A percentile compares a stretch with the other conserved stretches of the same genome.
Evolutionary conservation across 768 basidiomycete species (phyloP).

Genomic region (Tricholoma saponaceum): DNA sequence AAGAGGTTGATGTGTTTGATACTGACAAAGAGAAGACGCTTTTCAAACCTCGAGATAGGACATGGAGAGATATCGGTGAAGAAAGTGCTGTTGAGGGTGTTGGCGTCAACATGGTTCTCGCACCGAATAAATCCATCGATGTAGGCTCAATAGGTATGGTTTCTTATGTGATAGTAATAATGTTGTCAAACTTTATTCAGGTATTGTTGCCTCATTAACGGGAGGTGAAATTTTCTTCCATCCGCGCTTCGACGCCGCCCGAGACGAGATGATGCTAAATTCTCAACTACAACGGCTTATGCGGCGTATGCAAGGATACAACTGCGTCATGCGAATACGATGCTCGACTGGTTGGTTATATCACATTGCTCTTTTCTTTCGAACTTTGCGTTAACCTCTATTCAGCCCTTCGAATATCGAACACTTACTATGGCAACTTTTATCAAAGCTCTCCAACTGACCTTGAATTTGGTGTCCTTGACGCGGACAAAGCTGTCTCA

Average conservation of each 20-base stretch:
- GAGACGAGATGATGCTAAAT: conserved; percentile 62
- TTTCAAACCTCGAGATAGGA: conserved; percentile 72
- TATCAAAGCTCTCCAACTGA: conserved; percentile 64
- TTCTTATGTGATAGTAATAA: neutral
- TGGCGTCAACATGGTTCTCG: conserved; percentile 86
- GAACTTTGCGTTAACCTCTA: conserved; percentile 1
- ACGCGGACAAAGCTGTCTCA: conserved; percentile 78
- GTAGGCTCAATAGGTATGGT: conserved; percentile 76
- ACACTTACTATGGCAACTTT: conserved; percentile 69
- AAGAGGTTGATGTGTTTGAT: conserved; percentile 68
- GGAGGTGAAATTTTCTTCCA: conserved; percentile 93
- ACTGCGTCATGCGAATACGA: conserved; percentile 76
- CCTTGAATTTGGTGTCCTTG: conserved; percentile 72
- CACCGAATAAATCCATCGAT: conserved; percentile 77
- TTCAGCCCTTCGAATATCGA: conserved; percentile 58
- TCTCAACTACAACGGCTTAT: conserved; percentile 75
- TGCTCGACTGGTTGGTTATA: conserved; percentile 84
- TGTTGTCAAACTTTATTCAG: conserved; percentile 26
- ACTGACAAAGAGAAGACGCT: conserved; percentile 83
- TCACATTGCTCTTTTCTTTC: conserved; percentile 2
- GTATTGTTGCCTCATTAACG: conserved; percentile 62
- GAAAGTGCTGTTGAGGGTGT: conserved; percentile 88
- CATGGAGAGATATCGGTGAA: conserved; percentile 82
- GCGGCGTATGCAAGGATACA: conserved; percentile 69
- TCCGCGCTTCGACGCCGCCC: conserved; percentile 74